Percentiles rank a stretch among this genome's conserved stretches.
phyloP scores from a whole-genome alignment of 2,329 filamentous ascomycete species.

The Phialophora chinensis region DNA sequence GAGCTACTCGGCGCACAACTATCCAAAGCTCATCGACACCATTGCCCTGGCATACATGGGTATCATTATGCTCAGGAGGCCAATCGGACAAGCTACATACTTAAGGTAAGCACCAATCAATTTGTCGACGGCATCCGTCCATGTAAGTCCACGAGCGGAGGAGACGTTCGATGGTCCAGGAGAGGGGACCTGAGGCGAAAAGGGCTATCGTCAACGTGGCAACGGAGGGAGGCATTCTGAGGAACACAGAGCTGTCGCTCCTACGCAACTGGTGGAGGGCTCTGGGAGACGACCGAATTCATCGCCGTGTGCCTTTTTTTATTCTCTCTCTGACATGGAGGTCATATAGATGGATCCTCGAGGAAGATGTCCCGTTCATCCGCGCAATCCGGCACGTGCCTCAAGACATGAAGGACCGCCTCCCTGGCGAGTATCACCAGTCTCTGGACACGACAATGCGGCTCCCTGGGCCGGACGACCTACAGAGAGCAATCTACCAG shows the following conservation, averaged over 20 bases:
- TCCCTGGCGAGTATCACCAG: conserved; percentile 50
- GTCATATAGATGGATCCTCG: conserved; percentile 63
- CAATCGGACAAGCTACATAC: conserved; percentile 76
- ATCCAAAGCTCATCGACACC: conserved; percentile 74
- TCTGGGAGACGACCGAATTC: background rate
- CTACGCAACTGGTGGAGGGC: too few relatives aligned
- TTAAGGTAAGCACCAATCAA: conserved; percentile 48
- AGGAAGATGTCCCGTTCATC: conserved; percentile 73
- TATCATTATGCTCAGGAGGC: conserved; percentile 74
- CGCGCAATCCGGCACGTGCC: conserved; percentile 60
- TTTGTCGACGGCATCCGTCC: background rate
- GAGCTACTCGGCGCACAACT: conserved; percentile 44
- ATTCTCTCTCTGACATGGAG: conserved; percentile 35
- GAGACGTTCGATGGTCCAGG: too few relatives aligned
- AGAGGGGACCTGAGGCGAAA: too few relatives aligned
- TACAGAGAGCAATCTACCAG: conserved; percentile 70
- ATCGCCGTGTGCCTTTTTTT: conserved; percentile 36
- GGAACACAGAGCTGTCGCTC: too few relatives aligned
- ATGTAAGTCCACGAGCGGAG: too few relatives aligned
- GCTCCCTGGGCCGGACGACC: conserved; percentile 57
- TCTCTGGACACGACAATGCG: conserved; percentile 49
- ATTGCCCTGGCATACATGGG: conserved; percentile 81
- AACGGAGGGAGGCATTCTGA: too few relatives aligned
- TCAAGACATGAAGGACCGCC: conserved; percentile 51
- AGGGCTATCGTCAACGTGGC: too few relatives aligned